A percentile compares a stretch with the other conserved stretches of the same genome.
These are phyloP conservation scores for Aspergillus neoniger DNA, from an alignment of 2,329 filamentous ascomycete genomes.

Conservation along the genomic window DNA sequence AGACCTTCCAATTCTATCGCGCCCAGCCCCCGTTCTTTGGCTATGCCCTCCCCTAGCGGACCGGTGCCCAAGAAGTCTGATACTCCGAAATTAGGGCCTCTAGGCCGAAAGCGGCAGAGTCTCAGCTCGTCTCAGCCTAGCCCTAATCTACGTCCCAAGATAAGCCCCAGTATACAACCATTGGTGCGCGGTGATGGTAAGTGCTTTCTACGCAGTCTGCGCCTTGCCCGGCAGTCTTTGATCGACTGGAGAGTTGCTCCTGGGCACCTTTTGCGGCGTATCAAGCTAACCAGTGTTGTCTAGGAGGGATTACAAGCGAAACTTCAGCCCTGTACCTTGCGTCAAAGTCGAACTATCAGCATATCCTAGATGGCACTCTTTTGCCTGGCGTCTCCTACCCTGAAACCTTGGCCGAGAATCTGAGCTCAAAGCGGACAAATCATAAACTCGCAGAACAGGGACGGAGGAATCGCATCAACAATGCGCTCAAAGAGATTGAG, in stretches of 20 bases:
- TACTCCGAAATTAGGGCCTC: slow-evolving; percentile 51
- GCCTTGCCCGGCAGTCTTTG: background rate
- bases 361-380: slow-evolving; percentile 89
- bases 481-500: slow-evolving; percentile 87
- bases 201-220: slow-evolving; percentile 35
- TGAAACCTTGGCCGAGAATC: slow-evolving; percentile 83
- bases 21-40: slow-evolving; percentile 57
- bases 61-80: slow-evolving; percentile 44
- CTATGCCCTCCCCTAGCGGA: slow-evolving; percentile 54
- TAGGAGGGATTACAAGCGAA: slow-evolving; percentile 54
- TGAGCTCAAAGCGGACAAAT: slow-evolving; percentile 94
- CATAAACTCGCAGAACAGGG: slow-evolving; percentile 99
- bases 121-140: slow-evolving; percentile 75
- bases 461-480: slow-evolving; percentile 91
- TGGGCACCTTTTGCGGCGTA: background rate
- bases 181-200: slow-evolving; percentile 71
- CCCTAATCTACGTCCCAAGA: slow-evolving; percentile 81
- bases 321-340: slow-evolving; percentile 75
- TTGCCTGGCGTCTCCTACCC: slow-evolving; percentile 90
- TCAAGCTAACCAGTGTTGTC: slow-evolving; percentile 13
- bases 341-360: slow-evolving; percentile 97
- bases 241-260: background rate
- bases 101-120: slow-evolving; percentile 69
- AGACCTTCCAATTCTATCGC: slow-evolving; percentile 41
- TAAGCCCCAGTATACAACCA: slow-evolving; percentile 93